Percentiles rank a stretch among this genome's conserved stretches.
Evolutionary conservation across 257 asterid genomes (phyloP).

Genomic region (Primulina huaijiensis): DNA sequence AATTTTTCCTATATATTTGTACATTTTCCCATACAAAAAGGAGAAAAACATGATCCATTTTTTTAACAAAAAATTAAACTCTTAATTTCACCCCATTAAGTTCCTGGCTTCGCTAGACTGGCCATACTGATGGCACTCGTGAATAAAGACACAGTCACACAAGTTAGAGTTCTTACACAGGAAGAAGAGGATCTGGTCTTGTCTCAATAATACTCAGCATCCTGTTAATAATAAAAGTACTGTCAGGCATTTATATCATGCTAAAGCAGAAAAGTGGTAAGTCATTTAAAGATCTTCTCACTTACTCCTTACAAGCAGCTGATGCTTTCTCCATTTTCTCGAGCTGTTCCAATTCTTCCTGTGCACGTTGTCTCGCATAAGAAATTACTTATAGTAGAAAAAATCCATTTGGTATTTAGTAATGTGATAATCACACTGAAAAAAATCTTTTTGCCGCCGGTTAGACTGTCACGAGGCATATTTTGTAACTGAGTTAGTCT

Average conservation of each 20-base stretch:
- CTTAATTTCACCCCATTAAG: neutral
- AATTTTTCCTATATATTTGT: neutral
- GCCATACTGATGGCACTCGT: conserved; percentile 5
- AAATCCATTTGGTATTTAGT: neutral
- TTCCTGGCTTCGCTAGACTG: neutral
- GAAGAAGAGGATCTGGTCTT: conserved; percentile 80
- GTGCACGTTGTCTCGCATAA: conserved; percentile 18
- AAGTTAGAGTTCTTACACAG: conserved; percentile 51
- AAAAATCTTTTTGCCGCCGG: neutral
- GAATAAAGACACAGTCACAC: neutral
- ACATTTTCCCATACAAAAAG: neutral
- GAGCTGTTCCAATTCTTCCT: conserved; percentile 88
- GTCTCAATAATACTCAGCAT: conserved; percentile 57
- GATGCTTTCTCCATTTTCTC: conserved; percentile 86
- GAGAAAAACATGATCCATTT: neutral
- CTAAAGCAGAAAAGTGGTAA: conserved; percentile 11
- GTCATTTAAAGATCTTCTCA: neutral
- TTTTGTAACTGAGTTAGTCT: neutral
- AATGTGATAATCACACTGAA: neutral
- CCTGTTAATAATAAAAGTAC: conserved; percentile 34
- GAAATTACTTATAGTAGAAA: neutral
- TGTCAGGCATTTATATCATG: conserved; percentile 16
- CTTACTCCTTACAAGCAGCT: conserved; percentile 91
- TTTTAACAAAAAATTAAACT: neutral
- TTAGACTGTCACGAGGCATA: neutral